These are phyloP conservation scores for Pelargonium cotyledonis DNA, from an alignment of 441 rosid species.

Conservation along the genomic window DNA sequence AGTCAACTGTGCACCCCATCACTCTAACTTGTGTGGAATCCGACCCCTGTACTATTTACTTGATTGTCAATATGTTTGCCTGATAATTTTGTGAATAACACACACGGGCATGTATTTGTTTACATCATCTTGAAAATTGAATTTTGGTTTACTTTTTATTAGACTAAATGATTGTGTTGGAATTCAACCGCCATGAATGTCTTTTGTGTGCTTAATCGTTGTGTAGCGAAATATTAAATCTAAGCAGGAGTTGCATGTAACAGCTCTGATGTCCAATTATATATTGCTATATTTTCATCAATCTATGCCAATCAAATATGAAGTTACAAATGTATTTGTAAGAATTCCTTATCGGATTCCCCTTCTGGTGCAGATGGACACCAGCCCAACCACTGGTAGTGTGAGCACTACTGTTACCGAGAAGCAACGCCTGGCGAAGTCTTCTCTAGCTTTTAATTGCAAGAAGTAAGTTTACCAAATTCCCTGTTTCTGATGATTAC, in stretches of 20 bases:
- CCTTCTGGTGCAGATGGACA: conserved; percentile 66
- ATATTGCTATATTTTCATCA: no score
- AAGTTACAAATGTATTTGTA: conserved; percentile 10
- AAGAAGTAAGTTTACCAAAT: conserved; percentile 60
- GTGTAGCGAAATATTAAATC: no score
- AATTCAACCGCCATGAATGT: background rate
- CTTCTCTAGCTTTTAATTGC: conserved; percentile 88
- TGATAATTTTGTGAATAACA: background rate
- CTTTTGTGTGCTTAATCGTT: background rate
- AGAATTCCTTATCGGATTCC: conserved; percentile 7
- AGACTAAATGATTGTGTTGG: background rate
- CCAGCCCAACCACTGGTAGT: conserved; percentile 95
- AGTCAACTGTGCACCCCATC: conserved; percentile 26
- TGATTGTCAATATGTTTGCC: background rate
- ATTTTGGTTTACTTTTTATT: background rate
- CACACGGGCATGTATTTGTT: background rate
- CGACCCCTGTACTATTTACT: background rate
- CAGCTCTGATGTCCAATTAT: background rate
- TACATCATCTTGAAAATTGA: background rate
- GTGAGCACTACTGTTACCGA: conserved; percentile 70
- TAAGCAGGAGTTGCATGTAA: no score
- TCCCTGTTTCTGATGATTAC: background rate
- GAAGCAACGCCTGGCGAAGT: conserved; percentile 81
- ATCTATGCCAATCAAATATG: background rate
- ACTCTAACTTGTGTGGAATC: background rate